Base-by-base conservation (phyloP, 176 grass and related monocot genomes). In the Areca catechu region DNA sequence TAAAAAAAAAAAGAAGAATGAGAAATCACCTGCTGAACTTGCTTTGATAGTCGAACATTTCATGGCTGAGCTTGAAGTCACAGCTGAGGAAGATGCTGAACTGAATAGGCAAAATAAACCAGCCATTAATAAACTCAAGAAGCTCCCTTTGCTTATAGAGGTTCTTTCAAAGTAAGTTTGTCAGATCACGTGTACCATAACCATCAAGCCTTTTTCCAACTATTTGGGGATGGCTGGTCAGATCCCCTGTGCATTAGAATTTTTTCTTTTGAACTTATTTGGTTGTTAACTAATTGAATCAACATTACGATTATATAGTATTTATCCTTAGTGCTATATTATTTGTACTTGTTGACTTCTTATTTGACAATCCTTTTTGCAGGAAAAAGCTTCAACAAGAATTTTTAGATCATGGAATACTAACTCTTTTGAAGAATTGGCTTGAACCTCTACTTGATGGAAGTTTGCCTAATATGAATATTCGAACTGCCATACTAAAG, bases 311-410 rank as follows among this genome's bases (percentile, higher is more conserved):
- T 27, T 54, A 43, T 43, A 43, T 43, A 43, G 34, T 12, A 43
- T 3, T 9, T 43, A 43, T 43, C 34, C 34, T 12, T 37, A 1
- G 7, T 37, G 9, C 34, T 43, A 43, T 43, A 29, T 43, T 43
- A 43, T 14, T 43, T 43, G 34, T 43, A 43, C 1, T 12, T 43
- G 34, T 12, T 43, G 34, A 43, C 34, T 43, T 43, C 1, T 14
- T 2, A 10, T 43, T 43, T 43, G 2, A 43, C 34, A 43, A 43
- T 14, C 34, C 48, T 69, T 73, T 22, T 21, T 58, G 58, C 77
- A 97, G 92, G 75, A 97, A 91, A 37, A 91, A 88, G 58, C 86
- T 97, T 64, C 92, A 97, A 71, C 93, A 97, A 78, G 93, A 97
- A 77, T 97, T 97, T 62, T 82, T 97, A 75, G 86, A 97, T 81